Conservation (phyloP, 805 yeast genomes). For the Schwanniomyces pseudopolymorphus region DNA sequence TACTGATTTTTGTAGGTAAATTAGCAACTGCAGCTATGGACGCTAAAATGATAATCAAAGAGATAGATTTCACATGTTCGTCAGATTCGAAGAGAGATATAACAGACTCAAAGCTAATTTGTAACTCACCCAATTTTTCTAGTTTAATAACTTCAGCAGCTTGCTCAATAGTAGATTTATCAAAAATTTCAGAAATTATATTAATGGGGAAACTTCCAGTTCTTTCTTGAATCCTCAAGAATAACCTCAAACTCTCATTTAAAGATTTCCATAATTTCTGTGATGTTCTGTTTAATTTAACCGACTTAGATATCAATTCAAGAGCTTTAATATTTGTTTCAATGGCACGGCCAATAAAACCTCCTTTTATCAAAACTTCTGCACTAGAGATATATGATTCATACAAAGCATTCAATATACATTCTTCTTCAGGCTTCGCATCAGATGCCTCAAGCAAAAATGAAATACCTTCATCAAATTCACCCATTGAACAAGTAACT, state of each 20-base stretch:
- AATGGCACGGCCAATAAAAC: conserved; percentile 67
- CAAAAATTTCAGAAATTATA: conserved; percentile 19
- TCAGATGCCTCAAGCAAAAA: conserved; percentile 44
- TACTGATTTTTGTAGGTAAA: conserved; percentile 38
- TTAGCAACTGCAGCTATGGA: conserved; percentile 44
- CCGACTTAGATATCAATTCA: conserved; percentile 38
- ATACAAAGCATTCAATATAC: conserved; percentile 50
- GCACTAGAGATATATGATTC: conserved; percentile 60
- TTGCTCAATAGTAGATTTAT: conserved; percentile 14
- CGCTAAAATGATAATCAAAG: conserved; percentile 43
- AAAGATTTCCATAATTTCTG: conserved; percentile 67
- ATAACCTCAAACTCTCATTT: conserved; percentile 55
- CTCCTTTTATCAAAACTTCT: conserved; percentile 49
- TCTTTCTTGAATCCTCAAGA: conserved; percentile 55
- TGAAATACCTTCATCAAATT: conserved; percentile 59
- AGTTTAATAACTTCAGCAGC: conserved; percentile 16
- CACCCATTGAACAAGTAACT: conserved; percentile 61
- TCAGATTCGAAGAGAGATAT: conserved; percentile 15
- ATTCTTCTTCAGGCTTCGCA: conserved; percentile 47
- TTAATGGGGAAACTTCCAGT: conserved; percentile 48
- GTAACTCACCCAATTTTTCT: conserved; percentile 6
- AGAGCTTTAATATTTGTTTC: conserved; percentile 48
- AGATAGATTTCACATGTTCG: conserved; percentile 29
- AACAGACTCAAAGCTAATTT: conserved; percentile 16
- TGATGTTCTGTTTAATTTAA: conserved; percentile 34